Conservation (phyloP, 495 filamentous ascomycete species). For the Penicillium macrosclerotiorum region DNA sequence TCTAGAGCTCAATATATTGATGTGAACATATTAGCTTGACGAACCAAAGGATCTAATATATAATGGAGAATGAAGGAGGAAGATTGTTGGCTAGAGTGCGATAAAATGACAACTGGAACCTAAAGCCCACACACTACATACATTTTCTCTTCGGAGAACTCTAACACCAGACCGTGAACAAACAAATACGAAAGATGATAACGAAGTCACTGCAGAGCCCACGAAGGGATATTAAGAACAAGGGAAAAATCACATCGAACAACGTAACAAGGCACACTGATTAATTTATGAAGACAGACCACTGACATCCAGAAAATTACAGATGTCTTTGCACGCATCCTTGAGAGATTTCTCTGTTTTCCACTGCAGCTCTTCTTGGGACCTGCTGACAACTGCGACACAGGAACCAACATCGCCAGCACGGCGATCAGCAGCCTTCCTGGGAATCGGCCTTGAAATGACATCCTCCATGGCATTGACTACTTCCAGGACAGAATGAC, state of each 20-base stretch:
- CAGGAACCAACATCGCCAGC: constrained; percentile 79
- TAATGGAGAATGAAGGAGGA: no score
- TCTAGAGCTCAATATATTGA: no score
- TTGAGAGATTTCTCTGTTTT: constrained; percentile 80
- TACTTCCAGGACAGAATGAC: constrained; percentile 52
- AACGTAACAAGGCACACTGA: constrained; percentile 1
- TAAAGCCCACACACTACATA: no score
- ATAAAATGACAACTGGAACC: no score
- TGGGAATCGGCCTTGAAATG: constrained; percentile 41
- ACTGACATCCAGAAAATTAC: constrained; percentile 58
- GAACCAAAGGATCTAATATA: no score
- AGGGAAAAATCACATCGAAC: constrained; percentile 6
- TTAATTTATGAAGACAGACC: constrained; percentile 26
- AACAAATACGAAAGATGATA: no score
- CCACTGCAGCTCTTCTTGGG: constrained; percentile 85
- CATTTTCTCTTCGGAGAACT: no score
- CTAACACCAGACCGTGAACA: no score
- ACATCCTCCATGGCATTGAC: constrained; percentile 47
- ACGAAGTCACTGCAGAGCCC: no score
- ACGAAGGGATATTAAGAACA: no score
- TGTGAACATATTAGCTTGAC: no score
- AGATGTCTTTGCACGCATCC: constrained; percentile 80
- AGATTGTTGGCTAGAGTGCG: no score
- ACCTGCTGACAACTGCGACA: constrained; percentile 74
- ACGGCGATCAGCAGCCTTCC: constrained; percentile 68